These are phyloP conservation scores for Silene uniflora DNA, from an alignment of 148 eudicot species.

Conservation along the genomic window DNA sequence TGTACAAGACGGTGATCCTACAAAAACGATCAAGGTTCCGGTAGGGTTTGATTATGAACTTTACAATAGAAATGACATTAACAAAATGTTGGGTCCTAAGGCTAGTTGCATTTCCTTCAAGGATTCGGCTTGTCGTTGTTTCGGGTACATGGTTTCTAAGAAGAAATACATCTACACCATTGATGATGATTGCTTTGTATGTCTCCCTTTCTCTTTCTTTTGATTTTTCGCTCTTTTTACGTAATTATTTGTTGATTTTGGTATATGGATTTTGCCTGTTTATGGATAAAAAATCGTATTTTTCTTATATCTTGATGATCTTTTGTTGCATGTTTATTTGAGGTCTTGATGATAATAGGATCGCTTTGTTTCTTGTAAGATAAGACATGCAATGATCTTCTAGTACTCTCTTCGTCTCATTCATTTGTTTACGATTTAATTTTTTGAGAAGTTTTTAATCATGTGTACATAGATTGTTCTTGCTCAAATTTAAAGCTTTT, in stretches of 20 bases:
- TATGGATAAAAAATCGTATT: neutral
- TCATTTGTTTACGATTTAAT: too few species aligned
- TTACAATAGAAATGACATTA: slow-evolving; percentile 42
- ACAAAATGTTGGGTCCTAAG: slow-evolving; percentile 39
- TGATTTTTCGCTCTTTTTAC: neutral
- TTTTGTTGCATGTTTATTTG: too few species aligned
- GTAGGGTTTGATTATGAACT: slow-evolving; percentile 43
- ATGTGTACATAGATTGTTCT: too few species aligned
- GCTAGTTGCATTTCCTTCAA: slow-evolving; percentile 46
- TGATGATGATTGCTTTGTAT: slow-evolving; percentile 48
- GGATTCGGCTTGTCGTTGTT: slow-evolving; percentile 47
- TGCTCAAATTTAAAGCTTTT: too few species aligned
- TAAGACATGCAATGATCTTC: too few species aligned
- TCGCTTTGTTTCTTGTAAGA: too few species aligned
- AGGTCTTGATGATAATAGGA: too few species aligned
- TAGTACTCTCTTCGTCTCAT: too few species aligned
- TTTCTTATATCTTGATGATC: too few species aligned
- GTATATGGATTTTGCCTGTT: neutral
- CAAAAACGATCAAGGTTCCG: slow-evolving; percentile 35
- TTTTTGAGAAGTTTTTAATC: too few species aligned
- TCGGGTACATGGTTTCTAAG: slow-evolving; percentile 42
- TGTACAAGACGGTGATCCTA: slow-evolving; percentile 44
- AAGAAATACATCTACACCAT: slow-evolving; percentile 30
- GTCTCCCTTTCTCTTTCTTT: neutral
- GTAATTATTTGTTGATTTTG: neutral